Base-by-base conservation (phyloP, 1,284 basidiomycete species). In the Tilletia caries region DNA sequence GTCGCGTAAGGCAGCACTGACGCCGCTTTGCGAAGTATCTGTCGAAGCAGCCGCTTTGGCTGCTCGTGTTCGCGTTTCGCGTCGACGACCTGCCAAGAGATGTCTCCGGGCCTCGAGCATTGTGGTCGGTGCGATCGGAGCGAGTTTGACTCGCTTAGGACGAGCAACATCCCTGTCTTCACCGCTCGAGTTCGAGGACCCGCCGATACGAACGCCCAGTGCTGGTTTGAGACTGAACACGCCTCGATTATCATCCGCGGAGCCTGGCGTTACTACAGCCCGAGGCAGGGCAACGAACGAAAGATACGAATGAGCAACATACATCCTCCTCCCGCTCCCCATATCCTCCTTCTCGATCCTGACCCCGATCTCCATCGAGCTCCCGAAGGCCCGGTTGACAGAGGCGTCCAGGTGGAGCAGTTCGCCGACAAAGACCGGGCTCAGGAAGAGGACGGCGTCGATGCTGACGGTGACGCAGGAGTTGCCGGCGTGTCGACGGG, bases 311-410 rank as follows among this genome's bases (percentile, higher is more conserved):
- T 84, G 83, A 66, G 80, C 82, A 73, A 82, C 83, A 67, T 84
- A 84, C 1, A 74, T 73, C 3, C 77, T 70, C 5, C 66, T 54
- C 18, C 82, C 77, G 0, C 72, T 75, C 25, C 73, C 64, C 10
- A 75, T 67, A 25, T 78, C 75, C 65, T 84, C 83, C 34, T 79
- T 76, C 64, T 79, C 78, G 44, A 85, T 82, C 13, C 79, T 69
- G 10, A 85, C 80, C 18, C 84, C 84, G 65, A 84, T 82, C 68
- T 85, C 84, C 75, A 82, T 77, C 64, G 76, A 82, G 71, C 73
- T 77, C 0, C 80, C 80, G 83, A 83, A 85, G 2, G 83, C 82
- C 12, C 84, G 73, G 70, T 85, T 85, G 60, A 85, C 84, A 0
- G 80, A 78, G 2, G 78, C 80, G 15, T 78, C 77, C 15, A 85